These are phyloP conservation scores for Geranium brycei DNA, from an alignment of 345 rosid species.

Conservation along the genomic window DNA sequence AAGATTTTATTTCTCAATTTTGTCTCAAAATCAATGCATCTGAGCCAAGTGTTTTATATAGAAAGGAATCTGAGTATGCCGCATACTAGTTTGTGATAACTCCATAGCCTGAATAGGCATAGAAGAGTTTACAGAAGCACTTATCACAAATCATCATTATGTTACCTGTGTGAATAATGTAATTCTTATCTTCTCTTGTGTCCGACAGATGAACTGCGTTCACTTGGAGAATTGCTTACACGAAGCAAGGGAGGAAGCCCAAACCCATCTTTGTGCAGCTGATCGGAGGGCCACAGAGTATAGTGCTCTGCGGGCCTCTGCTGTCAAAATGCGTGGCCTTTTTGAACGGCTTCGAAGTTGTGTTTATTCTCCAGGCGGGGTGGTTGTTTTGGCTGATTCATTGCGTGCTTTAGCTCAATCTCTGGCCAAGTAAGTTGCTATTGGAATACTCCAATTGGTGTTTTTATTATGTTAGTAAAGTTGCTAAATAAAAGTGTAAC, in stretches of 20 bases:
- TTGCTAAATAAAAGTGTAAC: not conserved
- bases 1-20: too few relatives aligned
- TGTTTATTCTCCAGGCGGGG: slow-evolving; percentile 50
- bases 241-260: slow-evolving; percentile 98
- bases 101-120: not conserved
- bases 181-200: not conserved
- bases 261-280: slow-evolving; percentile 90
- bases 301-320: slow-evolving; percentile 64
- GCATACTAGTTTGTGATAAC: not conserved
- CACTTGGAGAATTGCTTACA: slow-evolving; percentile 96
- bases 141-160: not conserved
- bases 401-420: slow-evolving; percentile 73
- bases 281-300: slow-evolving; percentile 83
- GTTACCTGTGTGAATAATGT: too few relatives aligned
- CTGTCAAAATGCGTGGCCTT: slow-evolving; percentile 72
- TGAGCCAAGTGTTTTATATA: too few relatives aligned
- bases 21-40: too few relatives aligned
- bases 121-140: not conserved
- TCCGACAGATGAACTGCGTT: slow-evolving; percentile 82
- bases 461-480: too few relatives aligned
- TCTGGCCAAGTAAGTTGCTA: slow-evolving; percentile 61
- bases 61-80: too few relatives aligned
- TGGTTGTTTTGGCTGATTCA: slow-evolving; percentile 67
- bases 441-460: not conserved
- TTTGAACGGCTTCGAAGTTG: slow-evolving; percentile 68